Percentiles rank a stretch among this genome's conserved stretches.
Conservation (phyloP, 345 rosid genomes). For the Moricandia moricandioides region DNA sequence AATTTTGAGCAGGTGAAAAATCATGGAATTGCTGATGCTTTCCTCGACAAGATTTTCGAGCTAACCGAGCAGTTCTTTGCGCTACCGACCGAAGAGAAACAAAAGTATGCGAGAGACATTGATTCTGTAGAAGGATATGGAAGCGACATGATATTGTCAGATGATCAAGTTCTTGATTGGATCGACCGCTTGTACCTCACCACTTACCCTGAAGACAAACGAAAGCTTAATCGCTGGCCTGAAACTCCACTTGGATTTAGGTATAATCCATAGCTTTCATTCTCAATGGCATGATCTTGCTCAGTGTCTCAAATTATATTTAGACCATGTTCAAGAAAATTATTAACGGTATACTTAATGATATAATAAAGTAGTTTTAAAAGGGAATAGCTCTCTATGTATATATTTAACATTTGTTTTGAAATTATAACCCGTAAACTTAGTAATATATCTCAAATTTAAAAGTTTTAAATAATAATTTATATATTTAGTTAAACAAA, state of each 20-base stretch:
- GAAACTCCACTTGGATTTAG: slow-evolving; percentile 49
- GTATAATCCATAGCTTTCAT: slow-evolving; percentile 23
- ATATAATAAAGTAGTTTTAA: too few species aligned
- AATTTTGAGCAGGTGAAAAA: slow-evolving; percentile 42
- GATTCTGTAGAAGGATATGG: slow-evolving; percentile 61
- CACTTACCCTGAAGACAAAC: slow-evolving; percentile 43
- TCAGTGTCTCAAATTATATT: too few species aligned
- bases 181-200: slow-evolving; percentile 53
- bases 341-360: too few species aligned
- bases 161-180: slow-evolving; percentile 71
- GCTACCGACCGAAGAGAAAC: slow-evolving; percentile 54
- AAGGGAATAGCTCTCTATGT: too few species aligned
- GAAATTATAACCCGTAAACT: too few species aligned
- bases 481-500: too few species aligned
- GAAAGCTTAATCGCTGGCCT: slow-evolving; percentile 57
- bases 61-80: slow-evolving; percentile 51
- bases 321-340: too few species aligned
- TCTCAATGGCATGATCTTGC: too few species aligned
- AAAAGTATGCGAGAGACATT: slow-evolving; percentile 46
- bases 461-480: too few species aligned
- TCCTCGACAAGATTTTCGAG: slow-evolving; percentile 47
- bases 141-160: slow-evolving; percentile 54
- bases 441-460: too few species aligned
- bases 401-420: too few species aligned
- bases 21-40: slow-evolving; percentile 54